Evolutionary conservation across 2,329 filamentous ascomycete genomes (phyloP), one percentile per base, ranked within the genome.

Genomic region (Alternaria novae-zelandiae): DNA sequence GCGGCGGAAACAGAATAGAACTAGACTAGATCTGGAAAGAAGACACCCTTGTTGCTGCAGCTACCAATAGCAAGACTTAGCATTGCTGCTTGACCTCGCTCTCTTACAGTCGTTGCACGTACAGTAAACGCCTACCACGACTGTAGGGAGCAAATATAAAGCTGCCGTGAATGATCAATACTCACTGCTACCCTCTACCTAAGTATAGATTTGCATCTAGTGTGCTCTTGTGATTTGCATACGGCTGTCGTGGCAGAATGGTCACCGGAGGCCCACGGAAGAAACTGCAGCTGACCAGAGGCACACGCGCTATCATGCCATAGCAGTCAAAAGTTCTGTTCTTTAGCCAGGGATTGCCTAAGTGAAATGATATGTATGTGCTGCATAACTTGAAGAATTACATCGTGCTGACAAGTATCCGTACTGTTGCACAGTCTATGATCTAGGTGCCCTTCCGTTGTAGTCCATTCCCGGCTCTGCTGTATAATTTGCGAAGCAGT

Each of bases 401-500:
- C 36, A 41, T 41, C 15, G 36, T n/a, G 36, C n/a, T 41, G 36
- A 41, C n/a, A 41, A 17, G 2, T 6, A 41, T 41, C n/a, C n/a
- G 15, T 17, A 41, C 15, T 13, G 9, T 10, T 10, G 36, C n/a
- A 25, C 15, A 13, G n/a, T 25, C 30, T 41, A 53, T n/a, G 49
- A 51, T 26, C 47, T 59, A 4, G 59, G 59, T 44, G 74, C 74
- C 10, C 73, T 54, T 1, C 74, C 74, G 50, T 77, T 78, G 54
- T 78, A 77, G 28, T 76, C 51, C 7, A 69, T 17, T 2, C 73
- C 75, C 13, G 71, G 47, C 23, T 28, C 26, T 7, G 70, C 73
- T 1, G 72, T 75, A 26, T 75, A 77, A 44, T 77, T 73, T 1
- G 61, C 75, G 60, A 74, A 72, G 50, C 75, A 77, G 54, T 77